These are phyloP conservation scores for Exophiala calicioides DNA, from an alignment of 2,329 filamentous ascomycete species.

Conservation along the genomic window DNA sequence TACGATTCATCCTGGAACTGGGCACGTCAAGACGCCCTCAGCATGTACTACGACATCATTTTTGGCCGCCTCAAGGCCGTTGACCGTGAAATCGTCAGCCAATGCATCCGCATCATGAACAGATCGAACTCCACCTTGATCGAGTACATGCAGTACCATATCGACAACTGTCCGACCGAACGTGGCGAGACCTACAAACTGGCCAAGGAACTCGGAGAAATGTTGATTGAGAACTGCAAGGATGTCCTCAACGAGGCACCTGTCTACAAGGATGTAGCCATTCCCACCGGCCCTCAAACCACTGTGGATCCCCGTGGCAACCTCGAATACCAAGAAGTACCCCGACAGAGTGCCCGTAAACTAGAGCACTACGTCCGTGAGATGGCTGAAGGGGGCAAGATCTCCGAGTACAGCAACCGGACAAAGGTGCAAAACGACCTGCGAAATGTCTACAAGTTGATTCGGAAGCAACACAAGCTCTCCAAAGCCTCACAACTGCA, in stretches of 20 bases:
- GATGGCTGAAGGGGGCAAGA: slow-evolving; percentile 98
- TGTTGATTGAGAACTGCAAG: slow-evolving; percentile 96
- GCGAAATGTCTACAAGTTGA: slow-evolving; percentile 93
- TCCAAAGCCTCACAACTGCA: slow-evolving; percentile 95
- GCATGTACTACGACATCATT: slow-evolving; percentile 99
- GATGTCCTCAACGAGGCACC: slow-evolving; percentile 82
- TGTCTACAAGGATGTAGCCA: slow-evolving; percentile 91
- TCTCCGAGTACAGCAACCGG: slow-evolving; percentile 96
- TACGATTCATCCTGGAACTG: slow-evolving; percentile 99
- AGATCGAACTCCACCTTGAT: slow-evolving; percentile 92
- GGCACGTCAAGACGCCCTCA: slow-evolving; percentile 94
- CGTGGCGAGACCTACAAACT: slow-evolving; percentile 96
- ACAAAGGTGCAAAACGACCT: slow-evolving; percentile 98
- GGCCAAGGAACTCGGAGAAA: slow-evolving; percentile 89
- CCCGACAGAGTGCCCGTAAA: slow-evolving; percentile 87
- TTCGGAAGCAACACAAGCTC: slow-evolving; percentile 96
- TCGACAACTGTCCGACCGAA: slow-evolving; percentile 96
- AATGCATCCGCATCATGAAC: slow-evolving; percentile 99
- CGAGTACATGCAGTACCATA: slow-evolving; percentile 99
- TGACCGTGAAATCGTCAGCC: slow-evolving; percentile 96
- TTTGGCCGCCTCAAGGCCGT: slow-evolving; percentile 91
- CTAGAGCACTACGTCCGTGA: slow-evolving; percentile 97
- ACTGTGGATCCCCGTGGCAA: slow-evolving; percentile 91
- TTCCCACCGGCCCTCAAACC: slow-evolving; percentile 89
- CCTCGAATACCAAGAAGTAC: slow-evolving; percentile 85